Base-by-base conservation (phyloP, 495 filamentous ascomycete genomes). In the Penicillium cosmopolitanum region DNA sequence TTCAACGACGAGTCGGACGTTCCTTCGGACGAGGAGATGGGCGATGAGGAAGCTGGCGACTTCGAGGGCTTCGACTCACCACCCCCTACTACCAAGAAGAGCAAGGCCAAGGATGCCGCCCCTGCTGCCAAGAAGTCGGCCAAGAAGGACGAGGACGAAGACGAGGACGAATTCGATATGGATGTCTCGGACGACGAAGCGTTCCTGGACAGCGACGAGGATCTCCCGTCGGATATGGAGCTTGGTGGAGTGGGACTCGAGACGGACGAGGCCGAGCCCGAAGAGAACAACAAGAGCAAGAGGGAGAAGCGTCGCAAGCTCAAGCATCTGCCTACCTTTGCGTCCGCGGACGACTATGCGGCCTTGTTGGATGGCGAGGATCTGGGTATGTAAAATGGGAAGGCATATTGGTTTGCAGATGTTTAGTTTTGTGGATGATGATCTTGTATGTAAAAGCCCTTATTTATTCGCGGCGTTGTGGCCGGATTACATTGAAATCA, bases 261-360 rank as follows among this genome's bases (percentile, higher is more conserved):
- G 7, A 76, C 75, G 48, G 71, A 73, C 35, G 71, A 82, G 58
- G 6, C 28, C 28, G 79, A 79, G 53, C 74, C 78, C 53, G 81
- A 77, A 60, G 80, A 82, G 60, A 86, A 85, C 73, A 87, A 85
- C 73, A 85, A 81, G 71, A 48, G 46, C 46, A 48, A 48, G 46
- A 28, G 23, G 46, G 18, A 48, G 46, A 92, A 89, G 79, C 85
- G 80, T 66, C 87, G 87, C 82, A 92, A 93, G 82, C 76, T 98
- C 67, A 96, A 90, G 81, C 82, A 84, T 62, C 78, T 98, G 61
- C 95, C 95, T 4, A 96, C 85, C 0, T 98, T 98, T 77, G 95
- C 96, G 19, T 93, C 89, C 33, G 87, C 81, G 18, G 95, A 98
- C 19, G 96, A 98, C 66, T 98, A 98, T 74, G 94, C 92, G 23